phyloP scores from a whole-genome alignment of 129 eudicot species.

The Flaveria sonorensis region DNA sequence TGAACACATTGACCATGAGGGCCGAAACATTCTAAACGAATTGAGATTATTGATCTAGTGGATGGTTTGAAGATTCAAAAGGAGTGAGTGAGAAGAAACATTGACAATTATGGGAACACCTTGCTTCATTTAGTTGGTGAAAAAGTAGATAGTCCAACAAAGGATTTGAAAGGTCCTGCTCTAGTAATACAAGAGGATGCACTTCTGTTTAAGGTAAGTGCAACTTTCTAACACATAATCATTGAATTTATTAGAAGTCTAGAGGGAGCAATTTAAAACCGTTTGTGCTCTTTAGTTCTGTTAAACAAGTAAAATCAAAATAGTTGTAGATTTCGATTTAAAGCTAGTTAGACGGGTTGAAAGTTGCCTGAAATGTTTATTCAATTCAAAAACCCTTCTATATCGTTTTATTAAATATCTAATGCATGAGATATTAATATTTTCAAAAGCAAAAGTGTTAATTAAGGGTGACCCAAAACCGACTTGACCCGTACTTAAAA shows the following conservation, averaged over 20 bases:
- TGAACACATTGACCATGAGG: constrained; percentile 29
- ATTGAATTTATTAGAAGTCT: background rate
- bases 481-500: no score
- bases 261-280: no score
- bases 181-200: constrained; percentile 29
- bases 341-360: no score
- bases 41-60: constrained; percentile 18
- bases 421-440: no score
- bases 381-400: no score
- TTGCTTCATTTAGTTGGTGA: constrained; percentile 37
- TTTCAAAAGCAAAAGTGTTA: no score
- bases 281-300: no score
- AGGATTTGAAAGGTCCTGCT: constrained; percentile 30
- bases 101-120: constrained; percentile 28
- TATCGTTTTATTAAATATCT: no score
- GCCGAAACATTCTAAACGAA: constrained; percentile 29
- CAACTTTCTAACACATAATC: background rate
- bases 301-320: no score
- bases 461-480: no score
- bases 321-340: no score
- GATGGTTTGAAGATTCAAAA: constrained; percentile 22
- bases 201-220: constrained; percentile 32
- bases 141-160: background rate
- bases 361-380: no score
- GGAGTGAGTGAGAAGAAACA: constrained; percentile 26